Percentiles rank a stretch among this genome's conserved stretches.
Evolutionary conservation across 2,329 filamentous ascomycete genomes (phyloP).

Genomic region (Epichloe brachyelytri): DNA sequence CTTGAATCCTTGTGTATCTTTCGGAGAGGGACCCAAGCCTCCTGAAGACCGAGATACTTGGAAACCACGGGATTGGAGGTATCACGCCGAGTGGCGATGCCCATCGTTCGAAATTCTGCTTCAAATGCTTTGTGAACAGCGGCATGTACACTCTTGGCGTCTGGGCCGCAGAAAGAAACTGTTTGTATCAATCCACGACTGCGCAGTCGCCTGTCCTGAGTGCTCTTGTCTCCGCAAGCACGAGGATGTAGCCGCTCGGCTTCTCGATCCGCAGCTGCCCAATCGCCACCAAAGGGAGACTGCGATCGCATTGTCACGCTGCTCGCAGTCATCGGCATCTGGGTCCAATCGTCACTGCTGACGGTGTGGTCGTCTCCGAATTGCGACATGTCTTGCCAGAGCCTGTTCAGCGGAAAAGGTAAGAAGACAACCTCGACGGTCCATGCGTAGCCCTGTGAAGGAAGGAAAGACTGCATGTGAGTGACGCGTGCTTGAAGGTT

Average conservation of each 20-base stretch:
- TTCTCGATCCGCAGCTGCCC: slow-evolving; percentile 27
- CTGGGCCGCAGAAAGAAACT: slow-evolving; percentile 46
- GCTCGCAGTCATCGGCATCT: slow-evolving; percentile 36
- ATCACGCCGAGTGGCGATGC: slow-evolving; percentile 18
- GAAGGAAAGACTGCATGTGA: slow-evolving; percentile 46
- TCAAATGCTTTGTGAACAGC: slow-evolving; percentile 52
- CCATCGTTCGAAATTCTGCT: slow-evolving; percentile 35
- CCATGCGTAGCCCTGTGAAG: slow-evolving; percentile 54
- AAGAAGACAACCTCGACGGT: slow-evolving; percentile 64
- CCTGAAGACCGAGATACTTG: slow-evolving; percentile 47
- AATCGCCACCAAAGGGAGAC: slow-evolving; percentile 34
- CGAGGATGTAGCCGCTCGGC: slow-evolving; percentile 54
- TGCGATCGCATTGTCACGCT: slow-evolving; percentile 31
- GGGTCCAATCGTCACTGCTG: slow-evolving; percentile 40
- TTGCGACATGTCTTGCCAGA: slow-evolving; percentile 39
- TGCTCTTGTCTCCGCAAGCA: slow-evolving; percentile 49
- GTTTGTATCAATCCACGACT: slow-evolving; percentile 60
- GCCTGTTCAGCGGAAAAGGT: slow-evolving; percentile 48
- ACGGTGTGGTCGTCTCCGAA: slow-evolving; percentile 28
- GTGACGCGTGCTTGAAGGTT: slow-evolving; percentile 36
- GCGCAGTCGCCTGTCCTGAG: slow-evolving; percentile 56
- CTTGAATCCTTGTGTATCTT: slow-evolving; percentile 64
- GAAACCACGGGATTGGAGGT: slow-evolving; percentile 17
- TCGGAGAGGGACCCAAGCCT: slow-evolving; percentile 61
- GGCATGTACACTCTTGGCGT: slow-evolving; percentile 54